phyloP scores from a whole-genome alignment of 495 filamentous ascomycete genomes.

The Trichoderma gamsii region DNA sequence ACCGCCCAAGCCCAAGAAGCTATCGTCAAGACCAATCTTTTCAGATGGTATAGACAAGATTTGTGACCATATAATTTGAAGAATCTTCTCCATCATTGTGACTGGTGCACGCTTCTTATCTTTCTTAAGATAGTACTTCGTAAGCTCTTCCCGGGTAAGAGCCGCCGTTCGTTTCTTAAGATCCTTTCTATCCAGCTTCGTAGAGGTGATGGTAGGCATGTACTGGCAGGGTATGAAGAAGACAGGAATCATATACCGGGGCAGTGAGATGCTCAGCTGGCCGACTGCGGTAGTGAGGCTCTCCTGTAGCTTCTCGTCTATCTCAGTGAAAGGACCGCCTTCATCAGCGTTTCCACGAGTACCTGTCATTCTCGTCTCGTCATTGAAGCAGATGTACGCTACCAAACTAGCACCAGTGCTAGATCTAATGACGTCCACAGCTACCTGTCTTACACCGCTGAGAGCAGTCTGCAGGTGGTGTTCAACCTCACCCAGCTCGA shows the following conservation, averaged over 20 bases:
- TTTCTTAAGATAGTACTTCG: background rate
- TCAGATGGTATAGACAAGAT: background rate
- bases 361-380: constrained; percentile 22
- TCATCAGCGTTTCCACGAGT: background rate
- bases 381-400: constrained; percentile 30
- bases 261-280: constrained; percentile 14
- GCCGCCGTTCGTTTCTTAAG: background rate
- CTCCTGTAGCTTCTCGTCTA: background rate
- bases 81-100: background rate
- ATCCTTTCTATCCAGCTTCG: constrained; percentile 23
- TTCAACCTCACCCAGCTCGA: constrained; percentile 9
- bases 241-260: constrained; percentile 22
- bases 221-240: constrained; percentile 18
- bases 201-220: constrained; percentile 48
- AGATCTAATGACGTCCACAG: constrained; percentile 20
- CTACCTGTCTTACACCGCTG: constrained; percentile 6
- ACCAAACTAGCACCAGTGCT: constrained; percentile 29
- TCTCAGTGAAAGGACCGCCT: background rate
- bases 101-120: constrained; percentile 10
- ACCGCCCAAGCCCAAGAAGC: constrained; percentile 42
- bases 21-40: constrained; percentile 40
- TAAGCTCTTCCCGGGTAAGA: constrained; percentile 2
- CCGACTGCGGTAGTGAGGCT: background rate
- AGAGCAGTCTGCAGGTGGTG: constrained; percentile 1
- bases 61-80: constrained; percentile 3